Percentiles rank a stretch among this genome's conserved stretches.
phyloP scores from a whole-genome alignment of 805 yeast genomes.

The Ogataea sp. region DNA sequence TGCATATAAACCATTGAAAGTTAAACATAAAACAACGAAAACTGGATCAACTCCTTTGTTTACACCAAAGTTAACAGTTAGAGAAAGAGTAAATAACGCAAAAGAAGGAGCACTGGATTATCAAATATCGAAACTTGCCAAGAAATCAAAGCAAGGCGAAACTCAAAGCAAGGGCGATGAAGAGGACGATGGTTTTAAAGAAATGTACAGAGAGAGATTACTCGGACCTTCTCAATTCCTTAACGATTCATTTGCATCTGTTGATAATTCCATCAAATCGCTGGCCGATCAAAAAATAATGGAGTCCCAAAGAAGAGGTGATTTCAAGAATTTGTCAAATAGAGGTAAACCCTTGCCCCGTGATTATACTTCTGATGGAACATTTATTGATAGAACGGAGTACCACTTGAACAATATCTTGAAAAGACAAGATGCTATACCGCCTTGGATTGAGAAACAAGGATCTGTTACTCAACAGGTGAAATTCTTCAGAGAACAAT shows the following conservation, averaged over 20 bases:
- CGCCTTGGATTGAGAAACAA: constrained; percentile 89
- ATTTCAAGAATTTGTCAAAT: constrained; percentile 46
- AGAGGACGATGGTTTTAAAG: constrained; percentile 41
- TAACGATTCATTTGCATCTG: constrained; percentile 31
- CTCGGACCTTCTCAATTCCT: constrained; percentile 47
- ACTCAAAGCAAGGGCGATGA: constrained; percentile 4
- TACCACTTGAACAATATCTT: constrained; percentile 74
- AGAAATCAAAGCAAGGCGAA: constrained; percentile 11
- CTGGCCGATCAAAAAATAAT: constrained; percentile 72
- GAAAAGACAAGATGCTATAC: constrained; percentile 66
- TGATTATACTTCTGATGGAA: constrained; percentile 34
- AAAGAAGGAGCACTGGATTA: constrained; percentile 63
- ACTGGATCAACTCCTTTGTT: constrained; percentile 2
- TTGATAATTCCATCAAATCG: constrained; percentile 48
- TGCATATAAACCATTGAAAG: constrained; percentile 30
- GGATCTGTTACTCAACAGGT: constrained; percentile 44
- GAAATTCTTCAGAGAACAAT: constrained; percentile 33
- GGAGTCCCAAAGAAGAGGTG: constrained; percentile 66
- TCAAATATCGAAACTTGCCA: constrained; percentile 31
- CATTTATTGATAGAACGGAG: constrained; percentile 59
- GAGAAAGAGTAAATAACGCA: constrained; percentile 46
- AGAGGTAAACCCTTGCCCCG: constrained; percentile 54
- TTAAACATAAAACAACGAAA: constrained; percentile 4
- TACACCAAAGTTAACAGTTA: constrained; percentile 13
- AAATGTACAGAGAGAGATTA: constrained; percentile 56